Base-by-base conservation (phyloP, 2,329 filamentous ascomycete genomes). In the Microascus cirrosus region DNA sequence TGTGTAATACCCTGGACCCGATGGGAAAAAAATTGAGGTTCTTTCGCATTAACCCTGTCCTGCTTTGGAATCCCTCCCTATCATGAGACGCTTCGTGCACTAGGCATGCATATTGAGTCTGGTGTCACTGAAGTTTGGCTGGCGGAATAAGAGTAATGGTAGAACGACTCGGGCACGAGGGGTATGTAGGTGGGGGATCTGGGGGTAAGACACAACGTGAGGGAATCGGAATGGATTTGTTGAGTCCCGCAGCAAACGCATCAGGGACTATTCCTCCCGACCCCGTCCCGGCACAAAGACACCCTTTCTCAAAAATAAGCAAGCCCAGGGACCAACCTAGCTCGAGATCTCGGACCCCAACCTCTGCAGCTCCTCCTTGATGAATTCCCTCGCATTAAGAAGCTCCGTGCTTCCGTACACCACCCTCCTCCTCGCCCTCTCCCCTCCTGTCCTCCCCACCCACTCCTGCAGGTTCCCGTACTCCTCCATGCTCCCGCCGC, bases 381-480 rank as follows among this genome's bases (percentile, higher is more conserved):
- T 81, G 64, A 90, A 85, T 65, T 87, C 82, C 50, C 77, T 76
- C 1, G 86, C 85, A 65, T 85, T 89, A 60, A 89, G 75, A 69
- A 90, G 76, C 69, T 90, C 93, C 15, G 94, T 99, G 67, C 91
- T 95, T 20, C 94, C 94, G 71, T 99, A 99, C 1, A 97, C 89
- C 11, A 99, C 88, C 62, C 91, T 81, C 72, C 89, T 87, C 70
- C 83, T 87, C 24, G 83, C 79, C 10, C 83, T 80, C 58, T 82
- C 81, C 15, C 83, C 83, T 54, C 79, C 77, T 3, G 90, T 91
- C 62, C 93, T 81, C 70, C 83, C 84, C 5, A 93, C 90, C 94
- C 94, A 99, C 68, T 97, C 94, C 69, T 96, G 90, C 69, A 99
- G 70, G 71, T 99, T 99, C 22, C 92, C 93, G 69, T 97, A 99